Conservation (phyloP, 345 rosid species). For the Citrus mangshanensis region DNA sequence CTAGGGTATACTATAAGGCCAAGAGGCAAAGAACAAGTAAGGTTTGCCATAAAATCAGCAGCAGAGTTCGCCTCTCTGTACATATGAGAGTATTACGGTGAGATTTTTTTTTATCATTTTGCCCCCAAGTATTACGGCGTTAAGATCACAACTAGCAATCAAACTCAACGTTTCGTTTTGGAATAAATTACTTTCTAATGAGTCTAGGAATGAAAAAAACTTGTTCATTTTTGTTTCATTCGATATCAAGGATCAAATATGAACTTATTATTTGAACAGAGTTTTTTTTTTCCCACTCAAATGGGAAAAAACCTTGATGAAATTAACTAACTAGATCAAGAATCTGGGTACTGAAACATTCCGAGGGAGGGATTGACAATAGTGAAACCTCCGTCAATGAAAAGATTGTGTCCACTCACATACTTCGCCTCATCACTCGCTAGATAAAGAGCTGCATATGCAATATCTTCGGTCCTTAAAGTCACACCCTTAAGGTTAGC, state of each 20-base stretch:
- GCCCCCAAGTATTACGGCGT: too few species aligned
- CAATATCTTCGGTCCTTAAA: conserved; percentile 42
- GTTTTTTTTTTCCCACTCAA: too few species aligned
- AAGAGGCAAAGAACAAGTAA: too few species aligned
- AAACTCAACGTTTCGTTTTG: too few species aligned
- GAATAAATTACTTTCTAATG: too few species aligned
- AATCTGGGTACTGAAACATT: conserved; percentile 31
- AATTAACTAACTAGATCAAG: neutral
- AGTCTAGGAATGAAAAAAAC: too few species aligned
- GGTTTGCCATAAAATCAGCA: too few species aligned
- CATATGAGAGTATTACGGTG: too few species aligned
- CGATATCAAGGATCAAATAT: neutral
- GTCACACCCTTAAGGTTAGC: conserved; percentile 44
- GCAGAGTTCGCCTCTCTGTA: too few species aligned
- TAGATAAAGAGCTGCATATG: conserved; percentile 48
- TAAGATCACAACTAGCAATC: too few species aligned
- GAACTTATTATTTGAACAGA: neutral
- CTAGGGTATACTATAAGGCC: too few species aligned
- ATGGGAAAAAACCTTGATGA: neutral
- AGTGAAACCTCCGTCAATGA: conserved; percentile 48
- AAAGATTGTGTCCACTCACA: conserved; percentile 47
- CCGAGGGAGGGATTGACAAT: conserved; percentile 33
- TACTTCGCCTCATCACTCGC: conserved; percentile 51
- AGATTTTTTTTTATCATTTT: too few species aligned
- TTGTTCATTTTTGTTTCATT: neutral